A percentile compares a stretch with the other conserved stretches of the same genome.
Conservation (phyloP, 2,329 filamentous ascomycete genomes). For the Colletotrichum falcatum region DNA sequence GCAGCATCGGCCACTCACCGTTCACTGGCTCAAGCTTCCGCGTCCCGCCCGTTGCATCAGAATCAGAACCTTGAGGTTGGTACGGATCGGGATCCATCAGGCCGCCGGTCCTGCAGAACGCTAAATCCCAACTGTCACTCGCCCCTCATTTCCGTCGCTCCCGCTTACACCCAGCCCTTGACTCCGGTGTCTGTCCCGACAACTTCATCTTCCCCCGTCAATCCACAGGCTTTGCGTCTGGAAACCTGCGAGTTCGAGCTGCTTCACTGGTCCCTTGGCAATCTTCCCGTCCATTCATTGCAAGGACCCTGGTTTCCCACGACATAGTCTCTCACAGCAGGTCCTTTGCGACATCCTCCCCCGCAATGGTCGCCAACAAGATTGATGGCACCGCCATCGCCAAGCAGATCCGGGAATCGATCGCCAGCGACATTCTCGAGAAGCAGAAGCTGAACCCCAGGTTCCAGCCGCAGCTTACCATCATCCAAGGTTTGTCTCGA, state of each 20-base stretch:
- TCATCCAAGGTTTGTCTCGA: slow-evolving; percentile 82
- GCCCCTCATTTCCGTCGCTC: slow-evolving; percentile 34
- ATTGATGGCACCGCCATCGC: slow-evolving; percentile 98
- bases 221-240: slow-evolving; percentile 11
- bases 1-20: not conserved
- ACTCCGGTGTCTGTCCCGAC: slow-evolving; percentile 24
- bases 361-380: slow-evolving; percentile 85
- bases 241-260: slow-evolving; percentile 29
- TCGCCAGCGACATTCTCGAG: slow-evolving; percentile 83
- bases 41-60: slow-evolving; percentile 9
- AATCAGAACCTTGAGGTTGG: slow-evolving; percentile 27
- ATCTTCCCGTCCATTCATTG: slow-evolving; percentile 15
- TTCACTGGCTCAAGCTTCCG: slow-evolving; percentile 11
- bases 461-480: slow-evolving; percentile 90
- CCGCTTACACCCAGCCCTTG: slow-evolving; percentile 34
- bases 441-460: slow-evolving; percentile 86
- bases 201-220: slow-evolving; percentile 16
- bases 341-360: slow-evolving; percentile 61
- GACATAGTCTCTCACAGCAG: slow-evolving; percentile 14
- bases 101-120: slow-evolving; percentile 31
- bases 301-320: slow-evolving; percentile 29
- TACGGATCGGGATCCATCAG: slow-evolving; percentile 31
- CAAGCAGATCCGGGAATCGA: slow-evolving; percentile 85
- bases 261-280: slow-evolving; percentile 30
- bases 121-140: slow-evolving; percentile 33